Percentiles rank a stretch among this genome's conserved stretches.
Evolutionary conservation across 2,329 filamentous ascomycete genomes (phyloP).

Genomic region (Fusarium tupiense): DNA sequence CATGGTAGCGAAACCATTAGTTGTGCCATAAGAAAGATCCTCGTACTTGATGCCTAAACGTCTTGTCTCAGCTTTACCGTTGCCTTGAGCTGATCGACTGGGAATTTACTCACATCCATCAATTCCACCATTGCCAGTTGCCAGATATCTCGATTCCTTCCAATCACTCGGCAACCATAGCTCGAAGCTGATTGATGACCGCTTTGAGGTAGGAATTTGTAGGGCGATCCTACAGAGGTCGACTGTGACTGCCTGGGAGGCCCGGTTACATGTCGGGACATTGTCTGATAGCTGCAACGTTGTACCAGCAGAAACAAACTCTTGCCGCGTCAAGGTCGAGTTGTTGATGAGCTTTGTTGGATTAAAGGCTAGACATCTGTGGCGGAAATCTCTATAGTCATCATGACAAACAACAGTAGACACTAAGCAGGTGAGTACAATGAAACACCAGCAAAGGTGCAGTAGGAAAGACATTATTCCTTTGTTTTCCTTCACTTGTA

Average conservation of each 20-base stretch:
- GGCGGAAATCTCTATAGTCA: not conserved
- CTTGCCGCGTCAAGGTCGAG: conserved; percentile 16
- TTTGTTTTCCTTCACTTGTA: not conserved
- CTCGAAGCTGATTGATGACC: conserved; percentile 49
- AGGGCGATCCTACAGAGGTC: conserved; percentile 18
- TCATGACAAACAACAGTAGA: not conserved
- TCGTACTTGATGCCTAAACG: conserved; percentile 53
- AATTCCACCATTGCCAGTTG: conserved; percentile 59
- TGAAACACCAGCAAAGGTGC: not conserved
- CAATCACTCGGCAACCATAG: conserved; percentile 59
- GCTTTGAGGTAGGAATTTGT: conserved; percentile 11
- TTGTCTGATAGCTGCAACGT: not conserved
- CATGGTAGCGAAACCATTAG: conserved; percentile 55
- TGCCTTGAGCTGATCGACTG: no score
- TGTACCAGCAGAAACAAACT: conserved; percentile 2
- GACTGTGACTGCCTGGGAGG: not conserved
- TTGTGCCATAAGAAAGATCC: conserved; percentile 49
- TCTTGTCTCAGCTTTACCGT: not conserved
- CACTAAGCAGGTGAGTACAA: not conserved
- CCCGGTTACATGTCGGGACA: conserved; percentile 14
- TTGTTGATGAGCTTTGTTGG: not conserved
- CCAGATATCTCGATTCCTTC: conserved; percentile 54
- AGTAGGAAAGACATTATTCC: not conserved
- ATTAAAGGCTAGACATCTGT: not conserved
- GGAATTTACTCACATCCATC: conserved; percentile 51